Percentiles rank a stretch among this genome's conserved stretches.
phyloP scores from a whole-genome alignment of 305 asterid species.

The Galium porrigens region DNA sequence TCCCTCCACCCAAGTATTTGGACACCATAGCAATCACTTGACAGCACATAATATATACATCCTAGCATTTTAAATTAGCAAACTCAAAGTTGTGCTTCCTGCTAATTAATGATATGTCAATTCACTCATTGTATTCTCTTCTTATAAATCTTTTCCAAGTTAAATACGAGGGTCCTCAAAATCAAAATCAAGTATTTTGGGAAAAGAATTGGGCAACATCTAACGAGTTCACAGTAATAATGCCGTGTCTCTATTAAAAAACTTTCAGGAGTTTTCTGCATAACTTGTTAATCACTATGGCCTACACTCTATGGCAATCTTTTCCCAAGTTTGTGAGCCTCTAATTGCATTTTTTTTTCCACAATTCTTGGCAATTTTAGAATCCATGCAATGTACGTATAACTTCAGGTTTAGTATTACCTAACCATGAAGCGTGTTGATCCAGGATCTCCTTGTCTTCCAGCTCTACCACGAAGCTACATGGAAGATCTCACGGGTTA shows the following conservation, averaged over 20 bases:
- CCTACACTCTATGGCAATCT: not conserved
- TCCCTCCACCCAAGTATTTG: not conserved
- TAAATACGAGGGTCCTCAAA: not conserved
- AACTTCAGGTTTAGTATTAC: conserved; percentile 27
- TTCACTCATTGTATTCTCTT: not conserved
- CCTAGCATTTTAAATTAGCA: not conserved
- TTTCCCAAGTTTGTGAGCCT: not conserved
- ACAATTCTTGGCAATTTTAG: not conserved
- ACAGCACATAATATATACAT: not conserved
- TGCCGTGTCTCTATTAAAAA: not conserved
- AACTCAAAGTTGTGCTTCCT: not conserved
- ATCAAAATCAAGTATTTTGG: not conserved
- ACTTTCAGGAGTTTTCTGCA: not conserved
- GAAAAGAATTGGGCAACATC: not conserved
- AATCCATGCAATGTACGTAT: not conserved
- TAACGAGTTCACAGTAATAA: not conserved
- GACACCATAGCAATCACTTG: not conserved
- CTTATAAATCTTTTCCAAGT: not conserved
- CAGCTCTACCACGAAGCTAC: conserved; percentile 97
- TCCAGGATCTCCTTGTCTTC: conserved; percentile 99
- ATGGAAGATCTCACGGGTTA: conserved; percentile 13
- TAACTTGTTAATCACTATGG: not conserved
- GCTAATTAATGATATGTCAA: not conserved
- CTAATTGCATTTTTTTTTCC: not conserved
- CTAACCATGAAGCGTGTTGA: conserved; percentile 97